Percentiles rank a stretch among this genome's conserved stretches.
Conservation (phyloP, 2,329 filamentous ascomycete species). For the Trichophyton equinum region DNA sequence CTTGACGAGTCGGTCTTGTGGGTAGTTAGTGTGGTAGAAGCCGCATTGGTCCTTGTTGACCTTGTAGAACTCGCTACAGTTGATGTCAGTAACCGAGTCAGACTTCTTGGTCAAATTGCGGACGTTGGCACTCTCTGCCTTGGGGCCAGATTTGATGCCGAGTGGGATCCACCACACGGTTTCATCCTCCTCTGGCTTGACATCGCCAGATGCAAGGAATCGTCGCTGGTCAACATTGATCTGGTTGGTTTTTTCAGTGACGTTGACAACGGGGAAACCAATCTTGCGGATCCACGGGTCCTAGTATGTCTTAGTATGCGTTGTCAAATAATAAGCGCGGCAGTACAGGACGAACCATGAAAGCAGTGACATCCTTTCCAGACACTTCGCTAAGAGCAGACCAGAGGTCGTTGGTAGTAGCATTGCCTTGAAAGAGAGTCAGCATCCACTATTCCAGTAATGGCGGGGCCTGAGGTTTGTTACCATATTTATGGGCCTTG, state of each 20-base stretch:
- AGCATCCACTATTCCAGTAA: constrained; percentile 5
- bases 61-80: constrained; percentile 73
- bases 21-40: constrained; percentile 89
- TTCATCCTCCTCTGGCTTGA: constrained; percentile 77
- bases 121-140: constrained; percentile 49
- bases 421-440: constrained; percentile 42
- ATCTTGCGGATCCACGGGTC: constrained; percentile 91
- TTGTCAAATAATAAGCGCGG: constrained; percentile 5
- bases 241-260: constrained; percentile 57
- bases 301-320: constrained; percentile 17
- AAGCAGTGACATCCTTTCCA: constrained; percentile 66
- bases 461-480: not conserved
- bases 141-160: constrained; percentile 62
- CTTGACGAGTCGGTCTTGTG: constrained; percentile 66
- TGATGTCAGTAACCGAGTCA: constrained; percentile 53
- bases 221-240: constrained; percentile 74
- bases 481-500: constrained; percentile 72
- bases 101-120: constrained; percentile 63
- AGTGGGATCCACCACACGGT: constrained; percentile 95
- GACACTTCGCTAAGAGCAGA: constrained; percentile 75
- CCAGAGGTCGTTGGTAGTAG: constrained; percentile 87
- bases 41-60: constrained; percentile 81
- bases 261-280: constrained; percentile 79
- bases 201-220: constrained; percentile 84
- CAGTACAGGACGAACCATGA: constrained; percentile 50